A percentile compares a stretch with the other conserved stretches of the same genome.
phyloP scores from a whole-genome alignment of 164 flowering plant species.

The Macadamia tetraphylla region DNA sequence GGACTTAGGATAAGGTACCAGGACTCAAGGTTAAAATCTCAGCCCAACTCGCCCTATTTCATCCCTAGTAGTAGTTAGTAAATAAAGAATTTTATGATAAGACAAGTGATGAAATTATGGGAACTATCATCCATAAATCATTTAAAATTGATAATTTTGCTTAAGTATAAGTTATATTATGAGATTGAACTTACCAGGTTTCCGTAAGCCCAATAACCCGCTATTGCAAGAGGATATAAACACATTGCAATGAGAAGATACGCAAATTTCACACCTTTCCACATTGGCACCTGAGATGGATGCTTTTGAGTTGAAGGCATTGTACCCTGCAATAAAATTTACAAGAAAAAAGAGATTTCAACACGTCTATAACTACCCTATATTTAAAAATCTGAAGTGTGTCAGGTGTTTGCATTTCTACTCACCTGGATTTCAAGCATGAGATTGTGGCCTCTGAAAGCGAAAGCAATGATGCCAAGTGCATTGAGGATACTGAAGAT shows the following conservation, averaged over 20 bases:
- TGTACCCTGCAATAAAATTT: conserved; percentile 43
- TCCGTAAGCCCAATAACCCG: conserved; percentile 79
- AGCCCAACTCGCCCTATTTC: too few species aligned
- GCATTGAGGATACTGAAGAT: conserved; percentile 49
- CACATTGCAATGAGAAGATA: conserved; percentile 52
- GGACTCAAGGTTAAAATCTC: too few species aligned
- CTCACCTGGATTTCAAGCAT: conserved; percentile 70
- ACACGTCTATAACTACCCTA: too few species aligned
- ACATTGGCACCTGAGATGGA: conserved; percentile 66
- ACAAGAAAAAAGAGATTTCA: not conserved
- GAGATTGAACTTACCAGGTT: conserved; percentile 31
- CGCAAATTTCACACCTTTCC: conserved; percentile 60
- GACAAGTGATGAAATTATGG: too few species aligned
- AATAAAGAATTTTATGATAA: too few species aligned
- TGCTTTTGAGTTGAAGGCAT: conserved; percentile 65
- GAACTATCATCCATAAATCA: too few species aligned
- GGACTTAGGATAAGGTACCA: too few species aligned
- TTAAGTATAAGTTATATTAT: not conserved
- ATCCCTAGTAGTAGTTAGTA: too few species aligned
- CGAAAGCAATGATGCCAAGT: conserved; percentile 64
- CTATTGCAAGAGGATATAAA: conserved; percentile 65
- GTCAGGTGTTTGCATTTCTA: too few species aligned
- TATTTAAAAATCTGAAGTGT: too few species aligned
- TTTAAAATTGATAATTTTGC: too few species aligned
- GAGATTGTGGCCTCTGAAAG: conserved; percentile 85